Evolutionary conservation across 2,329 filamentous ascomycete genomes (phyloP).

Genomic region (Zalaria sp.): DNA sequence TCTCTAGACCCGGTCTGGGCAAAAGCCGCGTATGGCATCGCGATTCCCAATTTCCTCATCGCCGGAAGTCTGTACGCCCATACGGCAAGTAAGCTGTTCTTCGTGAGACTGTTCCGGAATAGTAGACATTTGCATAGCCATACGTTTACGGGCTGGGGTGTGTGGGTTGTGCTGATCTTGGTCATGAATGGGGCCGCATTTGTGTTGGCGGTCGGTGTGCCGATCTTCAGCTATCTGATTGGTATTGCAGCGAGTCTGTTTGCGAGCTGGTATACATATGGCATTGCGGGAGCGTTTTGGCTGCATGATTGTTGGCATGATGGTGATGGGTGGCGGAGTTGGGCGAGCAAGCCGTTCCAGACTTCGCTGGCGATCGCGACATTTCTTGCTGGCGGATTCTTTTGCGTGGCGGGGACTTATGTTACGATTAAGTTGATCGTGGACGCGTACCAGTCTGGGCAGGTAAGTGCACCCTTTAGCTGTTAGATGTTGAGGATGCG

Average conservation of each 20-base stretch:
- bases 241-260: slow-evolving; percentile 37
- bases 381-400: slow-evolving; percentile 32
- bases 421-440: slow-evolving; percentile 29
- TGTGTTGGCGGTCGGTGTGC: slow-evolving; percentile 33
- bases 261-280: slow-evolving; percentile 41
- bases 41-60: slow-evolving; percentile 36
- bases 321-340: slow-evolving; percentile 23
- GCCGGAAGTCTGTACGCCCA: slow-evolving; percentile 37
- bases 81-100: slow-evolving; percentile 37
- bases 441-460: slow-evolving; percentile 18
- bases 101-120: slow-evolving; percentile 33
- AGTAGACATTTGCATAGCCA: slow-evolving; percentile 34
- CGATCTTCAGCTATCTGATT: slow-evolving; percentile 40
- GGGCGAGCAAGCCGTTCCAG: slow-evolving; percentile 22
- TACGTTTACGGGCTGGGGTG: slow-evolving; percentile 31
- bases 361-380: slow-evolving; percentile 27
- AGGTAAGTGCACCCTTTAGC: slow-evolving; percentile 14
- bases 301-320: slow-evolving; percentile 29
- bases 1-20: slow-evolving; percentile 30
- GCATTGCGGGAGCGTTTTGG: slow-evolving; percentile 12
- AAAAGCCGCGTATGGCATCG: slow-evolving; percentile 37
- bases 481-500: slow-evolving; percentile 3
- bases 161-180: slow-evolving; percentile 33
- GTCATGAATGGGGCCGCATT: slow-evolving; percentile 32
- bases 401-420: slow-evolving; percentile 35